Evolutionary conservation across 2,329 filamentous ascomycete genomes (phyloP).

Genomic region (Colletotrichum aenigma): DNA sequence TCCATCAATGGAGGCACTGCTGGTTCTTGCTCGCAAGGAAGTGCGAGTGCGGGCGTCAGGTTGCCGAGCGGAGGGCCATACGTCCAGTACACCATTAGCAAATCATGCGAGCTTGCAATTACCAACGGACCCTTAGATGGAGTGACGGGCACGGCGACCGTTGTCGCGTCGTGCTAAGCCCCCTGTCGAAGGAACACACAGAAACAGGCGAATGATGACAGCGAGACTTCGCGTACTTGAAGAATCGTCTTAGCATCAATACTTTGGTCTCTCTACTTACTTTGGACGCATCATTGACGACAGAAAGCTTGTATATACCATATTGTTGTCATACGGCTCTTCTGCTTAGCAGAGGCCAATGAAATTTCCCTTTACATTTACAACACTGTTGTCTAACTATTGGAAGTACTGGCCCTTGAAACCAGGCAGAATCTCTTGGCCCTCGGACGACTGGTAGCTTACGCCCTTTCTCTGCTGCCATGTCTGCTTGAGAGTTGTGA

Average conservation of each 20-base stretch:
- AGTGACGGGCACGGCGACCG: neutral
- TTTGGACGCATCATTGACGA: neutral
- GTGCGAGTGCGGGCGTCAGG: neutral
- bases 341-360: fast-evolving
- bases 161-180: neutral
- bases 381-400: neutral
- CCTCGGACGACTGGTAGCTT: constrained; percentile 28
- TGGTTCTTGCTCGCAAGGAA: neutral
- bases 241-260: fast-evolving
- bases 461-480: constrained; percentile 38
- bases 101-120: neutral
- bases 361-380: fast-evolving
- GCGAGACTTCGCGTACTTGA: fast-evolving
- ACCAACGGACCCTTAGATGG: neutral
- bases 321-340: neutral
- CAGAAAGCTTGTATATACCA: neutral
- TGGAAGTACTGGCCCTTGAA: constrained; percentile 30
- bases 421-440: constrained; percentile 37
- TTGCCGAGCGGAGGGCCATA: neutral
- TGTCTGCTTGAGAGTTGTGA: constrained; percentile 38
- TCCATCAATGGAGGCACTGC: neutral
- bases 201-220: neutral
- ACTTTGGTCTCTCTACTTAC: neutral
- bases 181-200: fast-evolving
- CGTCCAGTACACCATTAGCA: neutral